Evolutionary conservation across 2,329 filamentous ascomycete species (phyloP).

Genomic region (Emergomyces orientalis): DNA sequence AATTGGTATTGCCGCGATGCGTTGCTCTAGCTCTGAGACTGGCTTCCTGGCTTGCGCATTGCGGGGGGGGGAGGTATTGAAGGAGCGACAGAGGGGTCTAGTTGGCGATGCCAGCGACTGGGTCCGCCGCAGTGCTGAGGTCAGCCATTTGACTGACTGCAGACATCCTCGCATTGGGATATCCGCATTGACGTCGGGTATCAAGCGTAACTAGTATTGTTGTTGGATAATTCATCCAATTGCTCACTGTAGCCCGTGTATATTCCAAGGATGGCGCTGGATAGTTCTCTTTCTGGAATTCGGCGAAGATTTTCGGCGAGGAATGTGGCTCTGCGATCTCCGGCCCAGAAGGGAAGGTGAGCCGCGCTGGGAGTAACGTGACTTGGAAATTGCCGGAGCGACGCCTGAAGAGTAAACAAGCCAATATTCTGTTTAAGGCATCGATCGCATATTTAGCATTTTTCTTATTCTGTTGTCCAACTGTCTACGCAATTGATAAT

Average conservation of each 20-base stretch:
- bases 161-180: constrained; percentile 41
- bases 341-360: neutral
- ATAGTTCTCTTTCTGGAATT: neutral
- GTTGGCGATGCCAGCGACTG: constrained; percentile 17
- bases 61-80: constrained; percentile 22
- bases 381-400: constrained; percentile 26
- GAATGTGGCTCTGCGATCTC: neutral
- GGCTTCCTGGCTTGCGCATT: constrained; percentile 19
- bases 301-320: neutral
- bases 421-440: neutral
- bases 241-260: constrained; percentile 1
- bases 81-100: constrained; percentile 19
- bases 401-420: constrained; percentile 17
- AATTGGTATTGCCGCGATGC: constrained; percentile 44
- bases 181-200: constrained; percentile 18
- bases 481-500: neutral
- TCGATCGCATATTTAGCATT: too few relatives aligned
- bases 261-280: neutral
- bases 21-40: constrained; percentile 47
- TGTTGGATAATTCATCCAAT: neutral
- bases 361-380: neutral
- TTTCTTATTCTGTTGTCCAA: neutral
- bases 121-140: constrained; percentile 30
- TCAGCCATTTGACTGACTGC: constrained; percentile 39
- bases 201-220: neutral